Conservation (phyloP, 495 filamentous ascomycete genomes). For the Lasiosphaeriaceae sp. region DNA sequence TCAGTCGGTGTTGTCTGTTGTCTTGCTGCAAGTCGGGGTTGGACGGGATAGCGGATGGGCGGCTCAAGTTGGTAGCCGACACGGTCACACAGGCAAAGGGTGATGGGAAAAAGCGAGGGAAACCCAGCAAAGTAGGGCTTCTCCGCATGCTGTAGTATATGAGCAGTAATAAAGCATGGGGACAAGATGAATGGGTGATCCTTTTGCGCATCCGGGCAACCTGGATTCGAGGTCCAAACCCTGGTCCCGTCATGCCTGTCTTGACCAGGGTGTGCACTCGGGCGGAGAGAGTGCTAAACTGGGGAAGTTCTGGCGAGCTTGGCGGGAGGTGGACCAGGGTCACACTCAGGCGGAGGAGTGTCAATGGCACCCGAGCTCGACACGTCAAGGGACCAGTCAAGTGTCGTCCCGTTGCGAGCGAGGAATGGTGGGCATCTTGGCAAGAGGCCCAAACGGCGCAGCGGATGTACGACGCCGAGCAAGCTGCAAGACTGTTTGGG, state of each 20-base stretch:
- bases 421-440: conserved; percentile 10
- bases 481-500: neutral
- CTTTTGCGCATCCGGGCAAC: neutral
- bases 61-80: no score
- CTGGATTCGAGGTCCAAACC: no score
- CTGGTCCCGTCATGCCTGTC: neutral
- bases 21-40: neutral
- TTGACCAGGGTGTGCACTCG: neutral
- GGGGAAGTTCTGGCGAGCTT: conserved; percentile 1
- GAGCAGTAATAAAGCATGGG: neutral
- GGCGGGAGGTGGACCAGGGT: neutral
- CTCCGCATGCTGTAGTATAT: neutral
- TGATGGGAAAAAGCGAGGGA: neutral
- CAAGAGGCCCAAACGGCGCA: conserved; percentile 5
- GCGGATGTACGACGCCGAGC: conserved; percentile 4
- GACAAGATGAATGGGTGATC: neutral
- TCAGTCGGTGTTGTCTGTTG: neutral
- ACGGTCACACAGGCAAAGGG: neutral
- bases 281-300: neutral
- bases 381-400: neutral
- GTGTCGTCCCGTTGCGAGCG: conserved; percentile 2
- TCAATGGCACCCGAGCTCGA: neutral
- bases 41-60: neutral
- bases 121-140: neutral
- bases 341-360: neutral